Percentiles rank a stretch among this genome's conserved stretches.
Evolutionary conservation across 306 rosid genomes (phyloP).

Genomic region (Crotalaria pallida): DNA sequence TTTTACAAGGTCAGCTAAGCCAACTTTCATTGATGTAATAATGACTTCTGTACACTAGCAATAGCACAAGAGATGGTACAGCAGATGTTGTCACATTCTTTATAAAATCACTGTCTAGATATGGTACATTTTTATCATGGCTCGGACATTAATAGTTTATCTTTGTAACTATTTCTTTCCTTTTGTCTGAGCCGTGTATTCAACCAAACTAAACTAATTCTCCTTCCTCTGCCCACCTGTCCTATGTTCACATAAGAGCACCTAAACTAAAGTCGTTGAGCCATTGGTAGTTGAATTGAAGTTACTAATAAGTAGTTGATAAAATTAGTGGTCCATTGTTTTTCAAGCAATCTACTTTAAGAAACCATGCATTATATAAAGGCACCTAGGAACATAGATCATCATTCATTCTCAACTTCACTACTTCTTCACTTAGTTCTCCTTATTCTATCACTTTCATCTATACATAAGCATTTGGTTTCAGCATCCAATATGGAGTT

Average conservation of each 20-base stretch:
- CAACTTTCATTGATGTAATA: too few species aligned
- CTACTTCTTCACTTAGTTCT: constrained; percentile 1
- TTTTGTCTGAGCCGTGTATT: constrained; percentile 4
- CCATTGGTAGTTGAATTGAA: constrained; percentile 45
- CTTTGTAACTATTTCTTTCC: not conserved
- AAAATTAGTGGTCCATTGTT: not conserved
- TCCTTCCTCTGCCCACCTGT: constrained; percentile 10
- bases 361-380: constrained; percentile 6
- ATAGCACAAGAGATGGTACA: too few species aligned
- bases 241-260: constrained; percentile 27
- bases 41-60: too few species aligned
- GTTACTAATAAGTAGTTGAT: constrained; percentile 14
- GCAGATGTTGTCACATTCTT: too few species aligned
- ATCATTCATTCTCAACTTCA: constrained; percentile 6
- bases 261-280: constrained; percentile 20
- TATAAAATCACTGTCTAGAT: too few species aligned
- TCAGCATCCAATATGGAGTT: constrained; percentile 33
- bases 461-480: not conserved
- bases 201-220: constrained; percentile 19
- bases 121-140: too few species aligned
- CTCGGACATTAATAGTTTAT: too few species aligned
- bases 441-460: not conserved
- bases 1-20: too few species aligned
- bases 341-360: not conserved
- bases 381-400: not conserved